phyloP scores from a whole-genome alignment of 257 asterid species.

The Apocynum venetum region DNA sequence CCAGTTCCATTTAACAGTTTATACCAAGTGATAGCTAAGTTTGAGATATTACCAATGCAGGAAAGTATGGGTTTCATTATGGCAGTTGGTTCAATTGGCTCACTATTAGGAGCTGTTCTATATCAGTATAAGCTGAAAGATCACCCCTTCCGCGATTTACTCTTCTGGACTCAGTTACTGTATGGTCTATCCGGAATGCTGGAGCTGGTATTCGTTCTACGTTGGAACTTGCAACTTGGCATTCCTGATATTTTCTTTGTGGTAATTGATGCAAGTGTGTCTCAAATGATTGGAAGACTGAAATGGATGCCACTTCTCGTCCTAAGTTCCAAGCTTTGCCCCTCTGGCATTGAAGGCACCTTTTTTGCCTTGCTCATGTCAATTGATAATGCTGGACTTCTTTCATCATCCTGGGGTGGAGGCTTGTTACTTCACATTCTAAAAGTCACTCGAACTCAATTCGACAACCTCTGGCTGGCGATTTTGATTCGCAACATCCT shows the following conservation, averaged over 20 bases:
- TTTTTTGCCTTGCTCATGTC: conserved; percentile 93
- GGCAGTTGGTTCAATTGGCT: conserved; percentile 82
- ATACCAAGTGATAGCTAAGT: background rate
- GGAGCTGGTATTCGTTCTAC: conserved; percentile 61
- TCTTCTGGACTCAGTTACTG: conserved; percentile 76
- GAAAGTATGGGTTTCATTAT: conserved; percentile 68
- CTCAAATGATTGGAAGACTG: conserved; percentile 69
- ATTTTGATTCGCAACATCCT: conserved; percentile 55
- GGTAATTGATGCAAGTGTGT: conserved; percentile 75
- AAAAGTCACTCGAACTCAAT: conserved; percentile 59
- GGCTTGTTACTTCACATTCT: conserved; percentile 66
- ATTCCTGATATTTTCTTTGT: conserved; percentile 62
- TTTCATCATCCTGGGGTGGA: conserved; percentile 85
- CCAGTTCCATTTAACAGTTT: background rate
- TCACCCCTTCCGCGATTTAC: conserved; percentile 65
- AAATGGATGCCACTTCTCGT: conserved; percentile 99
- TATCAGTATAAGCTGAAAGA: conserved; percentile 66
- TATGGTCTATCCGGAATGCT: conserved; percentile 78
- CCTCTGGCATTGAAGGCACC: conserved; percentile 87
- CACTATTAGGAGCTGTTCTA: conserved; percentile 67
- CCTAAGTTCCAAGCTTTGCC: conserved; percentile 78
- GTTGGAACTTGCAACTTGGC: conserved; percentile 69
- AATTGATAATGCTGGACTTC: conserved; percentile 76
- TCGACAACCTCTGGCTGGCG: conserved; percentile 72
- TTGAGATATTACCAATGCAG: conserved; percentile 32